phyloP scores from a whole-genome alignment of 345 rosid genomes.

The Orychophragmus violaceus region DNA sequence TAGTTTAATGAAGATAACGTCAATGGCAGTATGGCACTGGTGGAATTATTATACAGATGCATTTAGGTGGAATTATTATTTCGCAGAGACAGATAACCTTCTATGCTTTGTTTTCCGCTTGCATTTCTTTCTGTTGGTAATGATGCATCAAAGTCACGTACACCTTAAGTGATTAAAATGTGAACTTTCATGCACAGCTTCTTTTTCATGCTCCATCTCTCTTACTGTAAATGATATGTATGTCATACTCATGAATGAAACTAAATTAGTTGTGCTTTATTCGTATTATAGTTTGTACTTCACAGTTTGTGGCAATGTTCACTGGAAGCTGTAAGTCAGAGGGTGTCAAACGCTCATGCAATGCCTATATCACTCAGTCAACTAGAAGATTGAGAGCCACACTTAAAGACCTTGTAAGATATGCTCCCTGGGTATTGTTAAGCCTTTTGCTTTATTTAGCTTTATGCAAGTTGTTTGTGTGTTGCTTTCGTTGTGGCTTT shows the following conservation, averaged over 20 bases:
- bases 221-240: neutral
- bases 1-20: neutral
- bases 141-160: neutral
- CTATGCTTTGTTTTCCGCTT: neutral
- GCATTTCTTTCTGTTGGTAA: conserved; percentile 1
- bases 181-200: conserved; percentile 11
- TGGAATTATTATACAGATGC: neutral
- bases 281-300: conserved; percentile 57
- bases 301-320: conserved; percentile 92
- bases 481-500: neutral
- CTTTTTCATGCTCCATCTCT: conserved; percentile 8
- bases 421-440: neutral
- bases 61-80: neutral
- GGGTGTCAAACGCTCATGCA: conserved; percentile 43
- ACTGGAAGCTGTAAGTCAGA: conserved; percentile 40
- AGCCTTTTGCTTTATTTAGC: neutral
- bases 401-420: conserved; percentile 81
- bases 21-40: neutral
- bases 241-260: neutral
- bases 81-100: neutral
- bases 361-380: conserved; percentile 77
- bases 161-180: neutral
- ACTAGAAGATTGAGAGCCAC: conserved; percentile 75
- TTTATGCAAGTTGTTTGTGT: neutral
- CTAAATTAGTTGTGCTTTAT: conserved; percentile 2